Conservation (phyloP, 192 early-diverging fungal genomes). For the Thamnidium elegans region DNA sequence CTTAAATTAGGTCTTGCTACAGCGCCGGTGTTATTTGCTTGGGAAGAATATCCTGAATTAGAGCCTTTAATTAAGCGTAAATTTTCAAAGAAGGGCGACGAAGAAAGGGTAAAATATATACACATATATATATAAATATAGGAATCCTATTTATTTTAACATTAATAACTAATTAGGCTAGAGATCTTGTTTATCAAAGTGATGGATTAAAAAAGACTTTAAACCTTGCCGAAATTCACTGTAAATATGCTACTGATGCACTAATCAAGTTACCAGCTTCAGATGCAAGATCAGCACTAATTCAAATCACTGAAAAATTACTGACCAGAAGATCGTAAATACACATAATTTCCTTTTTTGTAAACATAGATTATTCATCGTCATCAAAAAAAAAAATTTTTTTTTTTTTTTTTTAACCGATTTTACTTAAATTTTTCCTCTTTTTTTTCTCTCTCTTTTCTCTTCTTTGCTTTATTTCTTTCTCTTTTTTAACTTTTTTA, state of each 20-base stretch:
- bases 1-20: slow-evolving; percentile 88
- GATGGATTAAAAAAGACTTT: slow-evolving; percentile 75
- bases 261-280: slow-evolving; percentile 68
- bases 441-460: slow-evolving; percentile 6
- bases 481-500: not conserved
- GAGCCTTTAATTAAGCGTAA: slow-evolving; percentile 83
- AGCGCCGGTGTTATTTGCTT: slow-evolving; percentile 91
- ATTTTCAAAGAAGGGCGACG: slow-evolving; percentile 77
- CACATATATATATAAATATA: too few relatives aligned
- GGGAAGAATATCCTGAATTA: slow-evolving; percentile 83
- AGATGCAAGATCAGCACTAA: slow-evolving; percentile 71
- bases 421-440: too few relatives aligned
- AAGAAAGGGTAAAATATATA: slow-evolving; percentile 57
- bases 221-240: slow-evolving; percentile 71
- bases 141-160: too few relatives aligned
- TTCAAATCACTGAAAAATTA: slow-evolving; percentile 78
- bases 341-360: too few relatives aligned
- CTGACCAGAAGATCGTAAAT: slow-evolving; percentile 59
- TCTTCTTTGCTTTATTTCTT: slow-evolving; percentile 21
- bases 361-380: too few relatives aligned
- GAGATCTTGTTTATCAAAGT: slow-evolving; percentile 74
- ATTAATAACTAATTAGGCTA: slow-evolving; percentile 55
- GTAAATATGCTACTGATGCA: slow-evolving; percentile 69
- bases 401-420: too few relatives aligned
- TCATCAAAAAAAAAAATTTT: not conserved